Evolutionary conservation across 176 grass and related monocot genomes (phyloP).

Genomic region (Chrysopogon serrulatus): DNA sequence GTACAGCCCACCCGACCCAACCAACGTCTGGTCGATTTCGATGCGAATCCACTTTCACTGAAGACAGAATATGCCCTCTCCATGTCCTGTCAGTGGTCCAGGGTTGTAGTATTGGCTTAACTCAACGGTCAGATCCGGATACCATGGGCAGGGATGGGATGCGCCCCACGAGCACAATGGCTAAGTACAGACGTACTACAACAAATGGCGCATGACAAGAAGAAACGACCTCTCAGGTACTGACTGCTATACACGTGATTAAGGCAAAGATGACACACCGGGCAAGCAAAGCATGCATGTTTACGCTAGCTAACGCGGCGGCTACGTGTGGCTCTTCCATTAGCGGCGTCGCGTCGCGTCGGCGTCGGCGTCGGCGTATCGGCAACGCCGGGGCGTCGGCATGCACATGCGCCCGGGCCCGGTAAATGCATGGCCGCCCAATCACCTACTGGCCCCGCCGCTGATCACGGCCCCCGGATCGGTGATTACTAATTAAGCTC

Average conservation of each 20-base stretch:
- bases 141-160: not conserved
- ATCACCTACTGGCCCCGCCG: not conserved
- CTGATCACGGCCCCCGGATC: not conserved
- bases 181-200: no score
- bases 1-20: no score
- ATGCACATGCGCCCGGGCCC: not conserved
- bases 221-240: not conserved
- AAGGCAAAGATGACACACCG: not conserved
- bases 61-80: not conserved
- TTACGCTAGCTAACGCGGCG: not conserved
- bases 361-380: not conserved
- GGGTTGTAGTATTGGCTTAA: not conserved
- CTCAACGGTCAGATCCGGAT: not conserved
- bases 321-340: not conserved
- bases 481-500: not conserved
- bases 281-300: no score
- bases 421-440: not conserved
- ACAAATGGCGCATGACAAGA: no score
- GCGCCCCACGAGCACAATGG: not conserved
- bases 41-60: not conserved
- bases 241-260: not conserved
- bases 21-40: not conserved
- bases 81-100: not conserved
- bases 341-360: not conserved
- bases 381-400: not conserved